These are phyloP conservation scores for Rhizopogon vulgaris DNA, from an alignment of 768 basidiomycete species.

Conservation along the genomic window DNA sequence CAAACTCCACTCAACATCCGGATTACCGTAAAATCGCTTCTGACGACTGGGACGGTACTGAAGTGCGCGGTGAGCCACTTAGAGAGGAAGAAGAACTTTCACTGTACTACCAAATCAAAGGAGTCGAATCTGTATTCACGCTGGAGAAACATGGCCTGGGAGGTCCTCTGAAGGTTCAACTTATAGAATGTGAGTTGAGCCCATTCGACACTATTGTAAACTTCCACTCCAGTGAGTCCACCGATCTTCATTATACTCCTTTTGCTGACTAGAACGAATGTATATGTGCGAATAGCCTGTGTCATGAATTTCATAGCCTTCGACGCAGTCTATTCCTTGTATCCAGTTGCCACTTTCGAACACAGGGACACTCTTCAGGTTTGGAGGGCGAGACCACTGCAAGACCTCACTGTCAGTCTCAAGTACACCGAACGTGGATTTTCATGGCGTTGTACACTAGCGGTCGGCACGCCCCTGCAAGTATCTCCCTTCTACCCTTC, in stretches of 20 bases:
- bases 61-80: not conserved
- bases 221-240: constrained; percentile 38
- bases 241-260: not conserved
- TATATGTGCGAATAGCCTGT: constrained; percentile 20
- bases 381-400: constrained; percentile 2
- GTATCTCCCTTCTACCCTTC: constrained; percentile 9
- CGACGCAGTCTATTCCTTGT: constrained; percentile 32
- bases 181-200: constrained; percentile 27
- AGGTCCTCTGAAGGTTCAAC: constrained; percentile 27
- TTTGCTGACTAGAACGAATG: not conserved
- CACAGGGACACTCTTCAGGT: constrained; percentile 20
- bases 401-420: constrained; percentile 6
- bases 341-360: constrained; percentile 33
- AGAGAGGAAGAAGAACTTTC: constrained; percentile 12
- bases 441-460: constrained; percentile 19
- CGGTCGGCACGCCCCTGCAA: not conserved
- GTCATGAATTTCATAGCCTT: constrained; percentile 39
- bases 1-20: constrained; percentile 12
- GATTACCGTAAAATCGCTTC: constrained; percentile 9
- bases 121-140: constrained; percentile 18
- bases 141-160: not conserved
- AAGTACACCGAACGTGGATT: constrained; percentile 31
- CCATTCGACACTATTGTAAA: constrained; percentile 32
- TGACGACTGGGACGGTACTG: constrained; percentile 5
- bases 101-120: constrained; percentile 2